These are phyloP conservation scores for Trichothecium roseum DNA, from an alignment of 2,329 filamentous ascomycete genomes.

Conservation along the genomic window DNA sequence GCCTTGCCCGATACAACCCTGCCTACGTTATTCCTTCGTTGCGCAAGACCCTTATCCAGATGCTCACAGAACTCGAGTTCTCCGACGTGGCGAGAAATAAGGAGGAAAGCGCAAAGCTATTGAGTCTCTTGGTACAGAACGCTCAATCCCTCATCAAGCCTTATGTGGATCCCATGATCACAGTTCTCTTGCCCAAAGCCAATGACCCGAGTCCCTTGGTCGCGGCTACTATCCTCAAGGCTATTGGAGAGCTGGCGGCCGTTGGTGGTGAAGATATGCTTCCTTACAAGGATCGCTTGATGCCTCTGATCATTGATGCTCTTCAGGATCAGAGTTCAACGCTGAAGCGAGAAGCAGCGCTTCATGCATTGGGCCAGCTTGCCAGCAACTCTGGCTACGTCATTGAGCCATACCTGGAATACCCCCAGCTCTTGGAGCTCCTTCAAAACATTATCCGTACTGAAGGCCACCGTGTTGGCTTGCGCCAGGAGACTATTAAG, in stretches of 20 bases:
- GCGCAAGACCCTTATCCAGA: conserved; percentile 88
- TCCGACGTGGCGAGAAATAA: conserved; percentile 91
- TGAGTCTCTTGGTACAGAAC: conserved; percentile 87
- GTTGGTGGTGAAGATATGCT: conserved; percentile 93
- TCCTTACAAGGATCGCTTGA: conserved; percentile 79
- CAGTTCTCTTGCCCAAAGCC: conserved; percentile 86
- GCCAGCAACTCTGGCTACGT: conserved; percentile 97
- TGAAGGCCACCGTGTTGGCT: conserved; percentile 69
- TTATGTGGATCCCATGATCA: conserved; percentile 94
- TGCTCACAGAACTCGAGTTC: conserved; percentile 92
- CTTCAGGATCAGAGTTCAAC: conserved; percentile 90
- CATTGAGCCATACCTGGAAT: conserved; percentile 89
- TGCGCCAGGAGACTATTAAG: conserved; percentile 92
- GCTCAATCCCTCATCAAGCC: conserved; percentile 89
- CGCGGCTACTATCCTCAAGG: conserved; percentile 87
- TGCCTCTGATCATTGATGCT: conserved; percentile 90
- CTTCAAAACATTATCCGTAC: conserved; percentile 90
- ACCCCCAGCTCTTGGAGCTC: conserved; percentile 85
- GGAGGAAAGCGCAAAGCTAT: conserved; percentile 87
- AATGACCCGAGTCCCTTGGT: conserved; percentile 78
- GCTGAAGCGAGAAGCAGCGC: conserved; percentile 79
- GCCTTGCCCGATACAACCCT: conserved; percentile 81
- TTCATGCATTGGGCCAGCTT: conserved; percentile 83
- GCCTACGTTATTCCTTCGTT: conserved; percentile 96
- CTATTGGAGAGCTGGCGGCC: conserved; percentile 85